Conservation (phyloP, 768 basidiomycete genomes). For the Pleurotus tuoliensis region DNA sequence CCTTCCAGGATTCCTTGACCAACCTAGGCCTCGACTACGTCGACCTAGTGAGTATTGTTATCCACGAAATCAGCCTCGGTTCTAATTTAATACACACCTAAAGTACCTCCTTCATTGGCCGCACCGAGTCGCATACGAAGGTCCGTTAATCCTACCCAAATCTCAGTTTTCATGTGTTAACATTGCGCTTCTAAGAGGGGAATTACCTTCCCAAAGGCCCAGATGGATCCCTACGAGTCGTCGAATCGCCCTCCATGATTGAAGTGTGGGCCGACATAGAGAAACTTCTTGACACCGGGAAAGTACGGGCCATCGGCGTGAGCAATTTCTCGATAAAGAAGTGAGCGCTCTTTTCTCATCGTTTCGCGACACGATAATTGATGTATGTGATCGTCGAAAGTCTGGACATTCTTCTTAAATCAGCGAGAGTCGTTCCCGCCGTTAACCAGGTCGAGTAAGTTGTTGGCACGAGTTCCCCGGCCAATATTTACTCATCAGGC, state of each 20-base stretch:
- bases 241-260: slow-evolving; percentile 30
- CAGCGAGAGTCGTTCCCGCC: slow-evolving; percentile 39
- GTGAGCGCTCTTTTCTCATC: slow-evolving; percentile 21
- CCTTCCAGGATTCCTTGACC: slow-evolving; percentile 37
- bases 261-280: slow-evolving; percentile 51
- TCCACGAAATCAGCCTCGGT: too few relatives aligned
- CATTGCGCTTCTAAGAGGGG: slow-evolving; percentile 7
- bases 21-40: slow-evolving; percentile 41
- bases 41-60: slow-evolving; percentile 32
- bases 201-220: slow-evolving; percentile 22
- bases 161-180: neutral
- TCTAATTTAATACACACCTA: neutral
- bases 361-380: too few relatives aligned
- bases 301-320: slow-evolving; percentile 50
- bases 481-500: slow-evolving; percentile 17
- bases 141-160: slow-evolving; percentile 14
- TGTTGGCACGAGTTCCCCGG: neutral
- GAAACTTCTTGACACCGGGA: slow-evolving; percentile 41
- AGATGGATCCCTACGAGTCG: slow-evolving; percentile 30
- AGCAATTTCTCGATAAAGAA: slow-evolving; percentile 59
- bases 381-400: slow-evolving; percentile 13
- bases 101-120: slow-evolving; percentile 54
- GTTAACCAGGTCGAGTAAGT: slow-evolving; percentile 47
- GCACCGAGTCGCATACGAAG: slow-evolving; percentile 28
- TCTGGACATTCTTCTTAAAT: slow-evolving; percentile 35